Base-by-base conservation (phyloP, 495 filamentous ascomycete genomes). In the Bombardia bombarda region DNA sequence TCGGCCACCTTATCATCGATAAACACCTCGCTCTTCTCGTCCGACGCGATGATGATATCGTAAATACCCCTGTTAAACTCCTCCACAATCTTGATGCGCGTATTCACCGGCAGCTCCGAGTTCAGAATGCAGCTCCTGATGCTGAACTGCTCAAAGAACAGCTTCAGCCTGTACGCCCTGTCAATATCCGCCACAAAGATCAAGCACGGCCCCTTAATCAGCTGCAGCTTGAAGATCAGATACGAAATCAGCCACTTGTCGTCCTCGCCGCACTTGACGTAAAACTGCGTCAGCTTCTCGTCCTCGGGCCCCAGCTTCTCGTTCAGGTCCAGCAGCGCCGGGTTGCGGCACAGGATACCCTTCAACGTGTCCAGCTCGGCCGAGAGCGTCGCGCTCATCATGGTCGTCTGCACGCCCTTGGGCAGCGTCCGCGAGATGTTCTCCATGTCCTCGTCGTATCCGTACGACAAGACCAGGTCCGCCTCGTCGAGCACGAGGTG, bases 91-190 rank as follows among this genome's bases (percentile, higher is more conserved):
- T 97, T 92, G 32, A 96, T 78, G 16, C 92, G 75, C 6, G 86
- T 89, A 49, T 95, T 94, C 48, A 96, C 83, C 3, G 92, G 92
- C 14, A 99, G 66, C 56, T 99, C 89, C 4, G 87, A 92, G 61
- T 99, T 99, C 25, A 99, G 69, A 10, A 99, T 83, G 62, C 90
- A 96, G 58, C 83, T 87, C 61, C 84, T 84, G 56, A 95, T 87
- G 19, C 87, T 88, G 51, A 99, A 97, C 55, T 97, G 93, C 61
- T 97, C 93, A 12, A 99, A 75, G 59, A 92, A 97, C 8, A 99
- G 74, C 66, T 96, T 97, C 23, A 97, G 68, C 22, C 93, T 77
- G 64, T 99, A 99, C 51, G 85, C 89, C 43, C 92, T 76, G 59
- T 97, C 93, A 40, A 95, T 82, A 50, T 97, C 90, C 20, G 77